phyloP scores from a whole-genome alignment of 768 basidiomycete species.

The Lactarius evosmus region DNA sequence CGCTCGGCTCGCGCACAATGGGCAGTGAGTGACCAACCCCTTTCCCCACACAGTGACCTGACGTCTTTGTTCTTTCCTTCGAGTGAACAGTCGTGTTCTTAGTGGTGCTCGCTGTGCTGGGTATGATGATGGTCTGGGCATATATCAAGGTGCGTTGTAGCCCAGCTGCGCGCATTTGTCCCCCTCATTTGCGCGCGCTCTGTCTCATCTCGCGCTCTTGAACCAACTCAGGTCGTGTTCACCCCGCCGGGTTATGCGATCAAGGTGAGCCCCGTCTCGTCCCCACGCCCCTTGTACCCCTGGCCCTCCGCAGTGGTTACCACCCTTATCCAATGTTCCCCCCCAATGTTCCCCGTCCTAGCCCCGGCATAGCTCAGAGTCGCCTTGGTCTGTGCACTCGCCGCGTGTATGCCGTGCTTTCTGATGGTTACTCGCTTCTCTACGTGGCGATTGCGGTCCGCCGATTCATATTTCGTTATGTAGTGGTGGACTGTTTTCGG shows the following conservation, averaged over 20 bases:
- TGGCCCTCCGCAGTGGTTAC: too few species aligned
- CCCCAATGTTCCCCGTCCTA: not conserved
- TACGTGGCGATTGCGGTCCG: not conserved
- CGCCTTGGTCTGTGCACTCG: too few species aligned
- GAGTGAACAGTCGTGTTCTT: constrained; percentile 57
- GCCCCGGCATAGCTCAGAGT: not conserved
- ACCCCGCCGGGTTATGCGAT: constrained; percentile 68
- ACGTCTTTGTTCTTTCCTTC: not conserved
- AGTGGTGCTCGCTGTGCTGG: constrained; percentile 58
- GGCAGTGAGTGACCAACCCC: constrained; percentile 66
- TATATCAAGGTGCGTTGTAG: constrained; percentile 59
- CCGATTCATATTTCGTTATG: not conserved
- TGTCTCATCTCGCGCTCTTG: not conserved
- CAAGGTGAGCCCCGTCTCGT: constrained; percentile 46
- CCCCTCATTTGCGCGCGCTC: not conserved
- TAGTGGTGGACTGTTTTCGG: not conserved
- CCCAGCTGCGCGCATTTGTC: not conserved
- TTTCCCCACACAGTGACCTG: not conserved
- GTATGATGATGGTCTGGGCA: constrained; percentile 73
- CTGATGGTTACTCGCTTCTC: not conserved
- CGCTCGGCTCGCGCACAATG: constrained; percentile 46
- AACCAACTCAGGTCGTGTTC: constrained; percentile 49
- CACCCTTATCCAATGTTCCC: too few species aligned
- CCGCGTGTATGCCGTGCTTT: constrained; percentile 17
- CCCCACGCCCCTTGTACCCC: too few species aligned